Base-by-base conservation (phyloP, 1,284 basidiomycete genomes). In the Cerioporus squamosus region DNA sequence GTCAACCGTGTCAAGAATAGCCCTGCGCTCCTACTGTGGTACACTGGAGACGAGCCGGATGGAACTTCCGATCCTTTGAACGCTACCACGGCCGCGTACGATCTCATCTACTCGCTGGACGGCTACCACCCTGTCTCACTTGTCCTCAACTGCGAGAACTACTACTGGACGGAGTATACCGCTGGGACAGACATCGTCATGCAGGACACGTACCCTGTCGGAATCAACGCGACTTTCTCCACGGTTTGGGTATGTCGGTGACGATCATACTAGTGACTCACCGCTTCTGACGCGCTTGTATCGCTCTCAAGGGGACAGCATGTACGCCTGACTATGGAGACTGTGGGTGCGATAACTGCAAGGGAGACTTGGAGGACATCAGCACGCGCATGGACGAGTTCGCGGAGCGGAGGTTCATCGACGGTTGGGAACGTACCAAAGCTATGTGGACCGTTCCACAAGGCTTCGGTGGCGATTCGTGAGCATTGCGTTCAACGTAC, bases 391-490 rank as follows among this genome's bases (percentile, higher is more conserved):
- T 90, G 78, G 84, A 87, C 53, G 77, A 83, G 57, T 91, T 86
- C 70, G 67, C 73, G 22, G 74, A 84, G 36, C 77, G 87, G 17
- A 72, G 88, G 23, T 78, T 81, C 62, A 76, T 79, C 46, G 78
- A 86, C 44, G 88, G 88, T 5, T 86, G 87, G 83, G 85, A 85
- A 50, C 75, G 81, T 15, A 81, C 78, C 3, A 85, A 87, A 67
- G 78, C 84, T 1, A 79, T 91, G 2, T 92, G 90, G 90, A 83
- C 84, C 2, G 90, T 91, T 0, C 88, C 90, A 0, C 90, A 92
- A 70, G 90, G 81, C 0, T 92, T 92, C 69, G 89, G 89, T 12
- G 79, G 79, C 36, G 77, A 77, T 22, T 76, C 79, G 86, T 90
- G 49, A 69, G 85, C 36, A 29, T 29, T 29, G 29, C 29, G 29